These are phyloP conservation scores for Globisporangium splendens DNA, from an alignment of 352 stramenopile genomes.

Conservation along the genomic window DNA sequence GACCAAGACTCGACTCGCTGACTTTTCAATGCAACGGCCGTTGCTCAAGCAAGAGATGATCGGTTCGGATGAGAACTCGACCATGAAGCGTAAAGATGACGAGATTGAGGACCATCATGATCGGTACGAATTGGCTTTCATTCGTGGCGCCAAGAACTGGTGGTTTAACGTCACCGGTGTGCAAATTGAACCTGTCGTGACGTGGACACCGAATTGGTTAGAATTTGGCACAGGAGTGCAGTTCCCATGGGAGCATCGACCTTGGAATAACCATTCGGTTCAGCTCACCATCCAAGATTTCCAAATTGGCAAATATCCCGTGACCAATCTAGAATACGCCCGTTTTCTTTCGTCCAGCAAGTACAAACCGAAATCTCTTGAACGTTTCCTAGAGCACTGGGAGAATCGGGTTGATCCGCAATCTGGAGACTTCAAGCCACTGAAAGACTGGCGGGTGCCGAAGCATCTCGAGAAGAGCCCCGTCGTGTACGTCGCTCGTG, in stretches of 20 bases:
- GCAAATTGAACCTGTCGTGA: slow-evolving; percentile 71
- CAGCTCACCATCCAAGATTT: slow-evolving; percentile 67
- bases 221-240: slow-evolving; percentile 73
- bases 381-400: slow-evolving; percentile 79
- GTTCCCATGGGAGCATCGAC: slow-evolving; percentile 78
- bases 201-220: slow-evolving; percentile 59
- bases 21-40: slow-evolving; percentile 36
- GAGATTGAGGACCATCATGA: not conserved
- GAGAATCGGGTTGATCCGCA: slow-evolving; percentile 27
- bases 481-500: slow-evolving; percentile 69
- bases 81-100: not conserved
- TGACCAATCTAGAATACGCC: slow-evolving; percentile 73
- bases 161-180: slow-evolving; percentile 82
- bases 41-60: slow-evolving; percentile 41
- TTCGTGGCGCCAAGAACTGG: slow-evolving; percentile 48
- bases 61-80: not conserved
- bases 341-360: slow-evolving; percentile 47
- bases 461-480: slow-evolving; percentile 43
- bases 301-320: slow-evolving; percentile 62
- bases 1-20: slow-evolving; percentile 38
- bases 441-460: slow-evolving; percentile 46
- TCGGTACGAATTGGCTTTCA: slow-evolving; percentile 38
- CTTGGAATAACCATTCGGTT: slow-evolving; percentile 76
- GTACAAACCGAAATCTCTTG: slow-evolving; percentile 50
- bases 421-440: slow-evolving; percentile 11